Base-by-base conservation (phyloP, 1,284 basidiomycete species). In the Tilletia horrida region DNA sequence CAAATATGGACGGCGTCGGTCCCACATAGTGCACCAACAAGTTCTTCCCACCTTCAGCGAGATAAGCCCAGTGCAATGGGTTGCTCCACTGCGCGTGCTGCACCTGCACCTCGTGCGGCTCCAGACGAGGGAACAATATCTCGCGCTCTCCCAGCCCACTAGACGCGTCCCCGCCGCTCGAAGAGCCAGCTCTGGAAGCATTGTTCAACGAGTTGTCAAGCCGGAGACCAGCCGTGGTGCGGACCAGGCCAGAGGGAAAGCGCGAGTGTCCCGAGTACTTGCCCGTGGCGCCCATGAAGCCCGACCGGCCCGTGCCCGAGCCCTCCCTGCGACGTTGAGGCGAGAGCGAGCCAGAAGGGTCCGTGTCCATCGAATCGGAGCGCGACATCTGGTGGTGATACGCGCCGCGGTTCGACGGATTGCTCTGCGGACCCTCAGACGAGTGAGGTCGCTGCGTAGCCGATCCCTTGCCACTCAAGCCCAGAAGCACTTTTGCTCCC, bases 21-120 rank as follows among this genome's bases (percentile, higher is more conserved):
- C 29, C 64, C 65, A 16, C 16, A 48, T 67, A 73, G 25, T 70
- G 68, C 23, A 75, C 64, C 1, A 75, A 67, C 7, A 75, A n/a
- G 31, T 75, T 75, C 50, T 73, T 71, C 23, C 73, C 73, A 3
- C 73, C 73, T 65, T 75, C 73, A 18, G 68, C 68, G 7, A 69
- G 70, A 45, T 75, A 75, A 44, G 35, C 66, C 73, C 73, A 75
- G 23, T 73, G 62, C 2, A 64, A 50, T 1, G 73, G 55, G 14
- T 59, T 59, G 27, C 27, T 18, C 55, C 55, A 59, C 55, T 59
- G 55, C 16, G 55, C 55, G 16, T 31, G 27, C 29, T 59, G 55
- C 55, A 59, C 55, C 29, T 31, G 31, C 14, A 59, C n/a, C 29
- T 59, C 55, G 35, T 59, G 55, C 6, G 55, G 25, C 55, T 59